Evolutionary conservation across 2,329 filamentous ascomycete species (phyloP), one percentile per base, ranked within the genome.

Genomic region (Paecilomyces sp.): DNA sequence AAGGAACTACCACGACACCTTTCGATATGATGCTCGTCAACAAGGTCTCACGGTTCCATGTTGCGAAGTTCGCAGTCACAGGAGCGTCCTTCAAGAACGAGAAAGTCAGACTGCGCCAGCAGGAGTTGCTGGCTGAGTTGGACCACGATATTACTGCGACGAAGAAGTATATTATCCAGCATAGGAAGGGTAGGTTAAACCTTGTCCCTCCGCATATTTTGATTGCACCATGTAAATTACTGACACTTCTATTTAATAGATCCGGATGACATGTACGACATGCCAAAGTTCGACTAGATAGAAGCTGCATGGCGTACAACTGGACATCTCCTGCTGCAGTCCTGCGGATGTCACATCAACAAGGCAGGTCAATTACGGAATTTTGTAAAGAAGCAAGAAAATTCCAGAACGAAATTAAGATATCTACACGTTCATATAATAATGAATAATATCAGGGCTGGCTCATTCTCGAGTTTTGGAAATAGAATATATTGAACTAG

Each of bases 21-120:
- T 88, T 89, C 64, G 83, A 88, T 65, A 88, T 88, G 86, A 85
- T 88, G 85, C 75, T 88, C 1, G 70, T 82, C 3, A 89, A 89
- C 65, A 65, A 75, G 22, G 83, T 86, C 1, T 85, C 80, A 18
- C 75, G 85, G 51, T 89, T 82, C 64, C 80, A 88, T 67, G 78
- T 88, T 22, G 83, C 83, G 0, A 76, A 80, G 62, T 72, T 79
- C 11, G 86, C 85, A 2, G 65, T 88, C 55, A 73, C 71, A 52
- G 80, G 78, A 1, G 84, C 73, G 0, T 75, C 79, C 0, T 73
- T 71, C 64, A 64, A 69, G 3, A 85, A 86, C 60, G 75, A 80
- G 33, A 76, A 76, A 62, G 75, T 85, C 0, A 74, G 71, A 58
- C 58, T 77, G 3, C 74, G 71, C 28, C 66, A 82, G 64, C 79